Evolutionary conservation across 208 protist species (phyloP), one percentile per base, ranked within the genome.

Genomic region (Trypanosoma platydactyli): DNA sequence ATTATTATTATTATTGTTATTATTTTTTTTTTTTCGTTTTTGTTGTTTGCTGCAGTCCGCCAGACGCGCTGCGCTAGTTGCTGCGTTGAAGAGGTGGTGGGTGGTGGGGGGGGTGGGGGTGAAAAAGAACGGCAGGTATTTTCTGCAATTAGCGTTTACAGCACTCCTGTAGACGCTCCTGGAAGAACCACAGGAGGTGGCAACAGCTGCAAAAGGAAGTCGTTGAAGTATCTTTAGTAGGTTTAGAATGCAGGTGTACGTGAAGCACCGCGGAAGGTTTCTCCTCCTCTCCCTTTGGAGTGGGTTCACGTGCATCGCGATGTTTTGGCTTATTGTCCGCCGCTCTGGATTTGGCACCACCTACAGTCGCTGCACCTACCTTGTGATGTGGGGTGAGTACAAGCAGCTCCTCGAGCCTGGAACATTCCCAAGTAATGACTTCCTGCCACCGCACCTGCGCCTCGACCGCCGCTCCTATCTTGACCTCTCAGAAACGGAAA

Each of bases 331-430:
- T 0, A 79, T 86, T 42, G 27, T 91, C 20, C 89, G 89, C 12
- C 83, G 86, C 67, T 77, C 79, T 20, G 89, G 89, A 50, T 95
- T 95, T 74, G 87, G 83, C 80, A 95, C 86, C 0, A 59, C 74
- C 40, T 95, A 91, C 66, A 89, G 77, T 58, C 83, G 86, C 29
- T 85, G 76, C 77, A 80, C 62, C 16, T 95, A 92, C 59, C 65
- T 92, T 18, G 83, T 86, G 16, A 88, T 89, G 84, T 81, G 86
- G 80, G 89, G 85, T 5, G 89, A 95, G 62, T 95, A 92, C 73
- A 81, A 83, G 54, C 86, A 92, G 69, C 54, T 87, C 27, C 76
- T 95, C 0, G 80, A 91, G 50, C 75, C 86, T 0, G 89, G 89
- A 16, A 83, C 82, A 0, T 87, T 86, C 42, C 89, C 89, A 12